Base-by-base conservation (phyloP, 192 early-diverging fungal species). In the Spizellomyces punctatus region DNA sequence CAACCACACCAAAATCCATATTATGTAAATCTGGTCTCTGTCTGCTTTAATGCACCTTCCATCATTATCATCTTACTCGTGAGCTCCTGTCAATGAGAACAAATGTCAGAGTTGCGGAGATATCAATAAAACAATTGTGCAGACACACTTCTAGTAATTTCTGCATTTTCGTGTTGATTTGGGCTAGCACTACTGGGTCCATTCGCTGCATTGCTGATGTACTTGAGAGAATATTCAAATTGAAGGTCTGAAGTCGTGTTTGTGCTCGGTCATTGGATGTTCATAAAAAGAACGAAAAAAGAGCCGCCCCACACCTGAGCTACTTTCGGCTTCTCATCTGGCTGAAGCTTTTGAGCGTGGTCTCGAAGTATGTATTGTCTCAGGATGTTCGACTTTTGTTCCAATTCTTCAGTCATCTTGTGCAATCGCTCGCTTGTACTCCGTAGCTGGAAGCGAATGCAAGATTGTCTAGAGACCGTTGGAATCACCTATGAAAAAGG, bases 121-220 rank as follows among this genome's bases (percentile, higher is more conserved):
- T 54, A 50, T 22, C 10, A 27, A 36, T 0, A 72, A 42, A 9
- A 68, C 19, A 27, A 66, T 46, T 52, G 10, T 10, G 41, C 14
- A 46, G 9, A 5, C 41, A 48, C 19, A 84, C 84, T 74, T 86
- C 85, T 36, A 87, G 69, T 14, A 87, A 73, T 68, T 83, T 87
- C 60, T 87, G 85, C 83, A 87, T 83, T 62, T 87, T 87, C 14
- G 79, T 74, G 64, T 87, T 87, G 27, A 87, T 86, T 59, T 84
- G 78, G 1, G 85, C 46, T 45, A 87, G 60, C 10, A 78, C 60
- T 10, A 65, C 75, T 3, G 85, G 85, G 70, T 87, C 82, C 75
- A 83, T 71, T 47, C 78, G 76, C 44, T 87, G 85, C 83, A 87
- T 85, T 8, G 82, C 83, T 6, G 67, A 36, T 6, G 72, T 16